Percentiles rank a stretch among this genome's conserved stretches.
These are phyloP conservation scores for Amorphotheca resinae DNA, from an alignment of 495 filamentous ascomycete species.

Conservation along the genomic window DNA sequence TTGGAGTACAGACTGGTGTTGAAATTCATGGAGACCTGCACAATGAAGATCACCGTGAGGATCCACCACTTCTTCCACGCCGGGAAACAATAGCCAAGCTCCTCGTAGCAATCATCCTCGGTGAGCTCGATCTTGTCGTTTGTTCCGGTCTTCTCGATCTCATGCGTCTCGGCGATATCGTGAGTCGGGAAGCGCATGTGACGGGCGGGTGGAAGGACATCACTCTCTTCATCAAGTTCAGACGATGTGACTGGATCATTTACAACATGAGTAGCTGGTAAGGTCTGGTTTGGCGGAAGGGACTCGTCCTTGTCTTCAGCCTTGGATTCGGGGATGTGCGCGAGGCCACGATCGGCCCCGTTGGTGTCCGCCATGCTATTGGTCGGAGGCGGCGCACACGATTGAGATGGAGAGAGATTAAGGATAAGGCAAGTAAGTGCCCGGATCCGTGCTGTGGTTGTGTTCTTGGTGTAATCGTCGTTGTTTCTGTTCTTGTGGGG, in stretches of 20 bases:
- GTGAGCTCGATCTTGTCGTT: conserved; percentile 44
- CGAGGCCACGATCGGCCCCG: no score
- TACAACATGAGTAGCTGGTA: no score
- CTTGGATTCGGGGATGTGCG: no score
- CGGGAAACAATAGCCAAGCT: conserved; percentile 53
- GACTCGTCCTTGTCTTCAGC: no score
- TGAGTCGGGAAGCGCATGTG: background rate
- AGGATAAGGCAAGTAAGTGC: no score
- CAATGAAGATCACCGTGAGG: conserved; percentile 57
- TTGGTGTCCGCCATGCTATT: no score
- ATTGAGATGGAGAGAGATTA: no score
- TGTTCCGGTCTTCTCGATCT: conserved; percentile 10
- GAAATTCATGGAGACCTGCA: conserved; percentile 80
- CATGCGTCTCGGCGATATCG: background rate
- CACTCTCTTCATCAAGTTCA: background rate
- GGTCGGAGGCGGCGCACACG: no score
- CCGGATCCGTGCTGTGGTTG: no score
- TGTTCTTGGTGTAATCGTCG: no score
- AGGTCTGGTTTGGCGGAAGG: no score
- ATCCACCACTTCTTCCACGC: conserved; percentile 62
- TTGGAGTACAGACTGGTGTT: conserved; percentile 65
- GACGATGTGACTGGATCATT: background rate
- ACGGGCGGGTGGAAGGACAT: background rate
- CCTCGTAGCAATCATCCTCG: conserved; percentile 49
- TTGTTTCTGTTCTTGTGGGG: no score